phyloP scores from a whole-genome alignment of 2,329 filamentous ascomycete species.

The Domatiomyces catenatus region DNA sequence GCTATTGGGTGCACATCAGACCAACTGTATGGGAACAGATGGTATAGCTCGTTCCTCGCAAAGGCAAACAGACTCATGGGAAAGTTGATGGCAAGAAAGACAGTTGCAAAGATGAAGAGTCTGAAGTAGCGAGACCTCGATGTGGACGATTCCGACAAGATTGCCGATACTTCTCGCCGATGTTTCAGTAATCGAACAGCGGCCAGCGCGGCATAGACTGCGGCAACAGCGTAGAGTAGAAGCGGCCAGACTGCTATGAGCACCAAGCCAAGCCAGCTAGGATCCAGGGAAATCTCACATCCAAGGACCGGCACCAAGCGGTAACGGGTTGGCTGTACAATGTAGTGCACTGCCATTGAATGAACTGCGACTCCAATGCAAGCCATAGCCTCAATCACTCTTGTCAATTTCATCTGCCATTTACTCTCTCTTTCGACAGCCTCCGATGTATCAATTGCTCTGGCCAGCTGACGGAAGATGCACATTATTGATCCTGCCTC shows the following conservation, averaged over 20 bases:
- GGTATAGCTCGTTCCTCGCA: conserved; percentile 26
- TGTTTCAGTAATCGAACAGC: conserved; percentile 46
- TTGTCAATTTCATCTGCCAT: conserved; percentile 33
- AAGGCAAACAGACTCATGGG: conserved; percentile 40
- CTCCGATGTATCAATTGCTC: conserved; percentile 44
- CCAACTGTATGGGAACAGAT: conserved; percentile 38
- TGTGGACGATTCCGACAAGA: conserved; percentile 42
- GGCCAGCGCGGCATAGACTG: conserved; percentile 47
- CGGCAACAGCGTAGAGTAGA: conserved; percentile 37
- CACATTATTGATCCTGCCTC: conserved; percentile 39
- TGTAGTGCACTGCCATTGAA: conserved; percentile 41
- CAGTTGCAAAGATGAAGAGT: conserved; percentile 29
- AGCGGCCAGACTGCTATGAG: conserved; percentile 42
- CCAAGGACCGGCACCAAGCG: conserved; percentile 25
- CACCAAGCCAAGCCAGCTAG: conserved; percentile 42
- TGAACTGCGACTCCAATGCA: conserved; percentile 42
- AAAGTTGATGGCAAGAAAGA: conserved; percentile 40
- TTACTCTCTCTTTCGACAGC: conserved; percentile 34
- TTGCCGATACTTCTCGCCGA: conserved; percentile 40
- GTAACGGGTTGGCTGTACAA: conserved; percentile 46
- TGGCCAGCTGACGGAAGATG: conserved; percentile 45
- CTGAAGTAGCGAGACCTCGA: conserved; percentile 18
- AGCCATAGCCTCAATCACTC: conserved; percentile 37
- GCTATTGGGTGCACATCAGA: conserved; percentile 32
- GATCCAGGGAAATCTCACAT: conserved; percentile 39